Percentiles rank a stretch among this genome's conserved stretches.
These are phyloP conservation scores for Sisymbrium irio DNA, from an alignment of 345 rosid genomes.

Conservation along the genomic window DNA sequence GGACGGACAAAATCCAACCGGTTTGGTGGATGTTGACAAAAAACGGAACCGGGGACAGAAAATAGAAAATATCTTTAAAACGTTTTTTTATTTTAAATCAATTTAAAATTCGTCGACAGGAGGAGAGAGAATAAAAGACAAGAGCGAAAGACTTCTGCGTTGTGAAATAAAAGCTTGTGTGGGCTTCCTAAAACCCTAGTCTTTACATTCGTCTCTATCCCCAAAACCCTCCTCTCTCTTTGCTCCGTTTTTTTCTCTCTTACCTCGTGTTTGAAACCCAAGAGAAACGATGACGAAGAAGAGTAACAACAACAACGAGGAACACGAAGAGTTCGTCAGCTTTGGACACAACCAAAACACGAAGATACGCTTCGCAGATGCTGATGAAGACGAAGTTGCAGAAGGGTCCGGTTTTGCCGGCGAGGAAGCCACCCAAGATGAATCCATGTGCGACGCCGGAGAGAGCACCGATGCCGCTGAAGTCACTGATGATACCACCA, in stretches of 20 bases:
- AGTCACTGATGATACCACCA: conserved; percentile 64
- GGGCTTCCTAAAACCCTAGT: conserved; percentile 37
- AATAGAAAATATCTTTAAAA: conserved; percentile 21
- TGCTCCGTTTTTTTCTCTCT: background rate
- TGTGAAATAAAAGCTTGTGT: conserved; percentile 6
- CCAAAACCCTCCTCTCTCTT: conserved; percentile 27
- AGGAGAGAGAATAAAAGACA: background rate
- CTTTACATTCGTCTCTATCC: conserved; percentile 13
- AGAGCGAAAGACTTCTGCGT: background rate
- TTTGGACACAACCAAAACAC: conserved; percentile 34
- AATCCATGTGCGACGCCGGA: conserved; percentile 53
- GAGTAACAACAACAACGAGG: conserved; percentile 33
- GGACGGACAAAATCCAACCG: background rate
- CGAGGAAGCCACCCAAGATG: conserved; percentile 45
- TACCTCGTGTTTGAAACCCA: background rate
- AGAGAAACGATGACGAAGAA: conserved; percentile 39
- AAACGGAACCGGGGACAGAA: conserved; percentile 26
- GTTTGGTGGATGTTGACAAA: background rate
- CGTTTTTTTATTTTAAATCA: background rate
- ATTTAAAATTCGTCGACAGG: background rate
- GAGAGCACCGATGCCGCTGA: conserved; percentile 36
- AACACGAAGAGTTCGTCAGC: conserved; percentile 16
- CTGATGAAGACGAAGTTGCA: conserved; percentile 43
- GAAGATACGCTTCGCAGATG: conserved; percentile 53
- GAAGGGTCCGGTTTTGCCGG: conserved; percentile 35